These are phyloP conservation scores for Tagetes patula DNA, from an alignment of 129 eudicot species.

Conservation along the genomic window DNA sequence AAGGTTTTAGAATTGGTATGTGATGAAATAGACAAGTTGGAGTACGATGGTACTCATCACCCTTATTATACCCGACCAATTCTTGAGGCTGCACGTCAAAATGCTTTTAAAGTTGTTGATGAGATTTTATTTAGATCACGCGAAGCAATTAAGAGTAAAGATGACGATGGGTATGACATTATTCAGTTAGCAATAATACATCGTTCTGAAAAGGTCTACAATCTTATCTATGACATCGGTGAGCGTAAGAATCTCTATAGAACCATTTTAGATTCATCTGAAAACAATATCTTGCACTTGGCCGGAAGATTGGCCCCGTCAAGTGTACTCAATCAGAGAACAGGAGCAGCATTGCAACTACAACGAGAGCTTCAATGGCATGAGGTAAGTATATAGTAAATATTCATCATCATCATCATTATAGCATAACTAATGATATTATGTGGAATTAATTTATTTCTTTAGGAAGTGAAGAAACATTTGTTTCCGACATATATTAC, in stretches of 20 bases:
- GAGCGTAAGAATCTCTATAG: constrained; percentile 9
- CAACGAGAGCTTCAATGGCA: constrained; percentile 37
- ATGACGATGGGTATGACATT: constrained; percentile 12
- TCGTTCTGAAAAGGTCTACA: constrained; percentile 25
- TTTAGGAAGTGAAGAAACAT: constrained; percentile 20
- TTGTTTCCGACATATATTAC: constrained; percentile 17
- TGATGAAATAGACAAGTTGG: neutral
- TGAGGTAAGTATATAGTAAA: constrained; percentile 3
- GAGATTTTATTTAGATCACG: constrained; percentile 2
- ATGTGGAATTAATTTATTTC: too few species aligned
- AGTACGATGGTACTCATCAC: constrained; percentile 3
- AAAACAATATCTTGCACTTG: constrained; percentile 32
- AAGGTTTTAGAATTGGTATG: constrained; percentile 12
- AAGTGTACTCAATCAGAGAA: neutral
- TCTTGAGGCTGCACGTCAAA: constrained; percentile 25
- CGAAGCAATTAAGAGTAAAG: neutral
- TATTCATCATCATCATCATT: too few species aligned
- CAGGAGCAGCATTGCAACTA: constrained; percentile 33
- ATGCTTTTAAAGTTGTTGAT: constrained; percentile 17
- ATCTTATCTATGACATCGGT: constrained; percentile 12
- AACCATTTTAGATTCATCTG: constrained; percentile 9
- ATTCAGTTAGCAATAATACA: constrained; percentile 24
- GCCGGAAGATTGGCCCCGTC: constrained; percentile 22
- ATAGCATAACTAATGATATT: too few species aligned
- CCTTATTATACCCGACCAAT: neutral